These are phyloP conservation scores for Crassisporium funariophilum DNA, from an alignment of 768 basidiomycete species.

Conservation along the genomic window DNA sequence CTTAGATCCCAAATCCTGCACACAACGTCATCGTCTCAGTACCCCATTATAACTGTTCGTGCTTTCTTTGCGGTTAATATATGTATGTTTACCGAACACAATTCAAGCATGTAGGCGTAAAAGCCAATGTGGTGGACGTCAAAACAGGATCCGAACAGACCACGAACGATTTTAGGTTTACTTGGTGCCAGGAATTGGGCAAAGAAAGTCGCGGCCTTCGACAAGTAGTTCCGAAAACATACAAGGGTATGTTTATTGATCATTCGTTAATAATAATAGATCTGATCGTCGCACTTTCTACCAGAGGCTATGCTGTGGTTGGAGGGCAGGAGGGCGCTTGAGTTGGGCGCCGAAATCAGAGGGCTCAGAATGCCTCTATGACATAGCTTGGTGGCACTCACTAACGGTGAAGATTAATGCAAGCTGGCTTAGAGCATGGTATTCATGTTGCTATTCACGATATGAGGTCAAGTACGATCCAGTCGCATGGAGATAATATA, in stretches of 20 bases:
- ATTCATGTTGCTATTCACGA: too few species aligned
- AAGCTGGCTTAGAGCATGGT: too few species aligned
- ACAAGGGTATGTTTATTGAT: slow-evolving; percentile 50
- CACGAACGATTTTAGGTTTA: slow-evolving; percentile 79
- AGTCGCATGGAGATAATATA: too few species aligned
- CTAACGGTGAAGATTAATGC: too few species aligned
- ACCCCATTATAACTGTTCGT: slow-evolving; percentile 62
- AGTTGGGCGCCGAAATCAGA: slow-evolving; percentile 66
- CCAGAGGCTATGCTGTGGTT: slow-evolving; percentile 86
- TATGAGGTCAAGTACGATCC: too few species aligned
- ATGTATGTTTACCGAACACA: too few species aligned
- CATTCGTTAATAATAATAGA: not conserved
- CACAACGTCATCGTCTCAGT: slow-evolving; percentile 49
- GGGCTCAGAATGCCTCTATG: slow-evolving; percentile 16
- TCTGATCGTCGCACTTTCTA: slow-evolving; percentile 21
- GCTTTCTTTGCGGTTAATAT: not conserved
- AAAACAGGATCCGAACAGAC: slow-evolving; percentile 63
- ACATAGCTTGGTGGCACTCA: not conserved
- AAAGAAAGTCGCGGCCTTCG: slow-evolving; percentile 32
- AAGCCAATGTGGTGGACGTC: slow-evolving; percentile 72
- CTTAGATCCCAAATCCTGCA: slow-evolving; percentile 72
- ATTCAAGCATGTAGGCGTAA: slow-evolving; percentile 67
- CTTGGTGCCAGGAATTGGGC: slow-evolving; percentile 53
- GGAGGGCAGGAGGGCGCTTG: slow-evolving; percentile 73
- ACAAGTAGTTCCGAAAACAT: slow-evolving; percentile 68